Percentiles rank a stretch among this genome's conserved stretches.
Evolutionary conservation across 2,329 filamentous ascomycete species (phyloP).

Genomic region (Neurospora crassa): DNA sequence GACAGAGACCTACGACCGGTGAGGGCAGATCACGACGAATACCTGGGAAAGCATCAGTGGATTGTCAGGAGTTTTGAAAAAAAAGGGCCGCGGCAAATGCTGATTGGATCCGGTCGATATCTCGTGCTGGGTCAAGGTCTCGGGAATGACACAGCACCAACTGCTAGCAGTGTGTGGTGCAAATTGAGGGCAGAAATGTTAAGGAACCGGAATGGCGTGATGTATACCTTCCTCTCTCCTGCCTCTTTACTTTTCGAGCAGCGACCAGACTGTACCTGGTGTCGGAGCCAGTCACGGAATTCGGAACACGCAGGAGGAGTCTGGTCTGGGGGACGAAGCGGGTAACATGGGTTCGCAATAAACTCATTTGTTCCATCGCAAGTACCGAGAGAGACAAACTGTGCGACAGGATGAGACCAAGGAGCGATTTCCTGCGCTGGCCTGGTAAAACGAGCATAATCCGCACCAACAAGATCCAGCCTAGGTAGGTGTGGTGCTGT

Average conservation of each 20-base stretch:
- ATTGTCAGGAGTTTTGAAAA: background rate
- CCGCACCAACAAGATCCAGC: background rate
- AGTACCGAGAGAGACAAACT: background rate
- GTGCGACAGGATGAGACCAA: background rate
- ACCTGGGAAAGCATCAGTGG: background rate
- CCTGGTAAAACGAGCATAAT: background rate
- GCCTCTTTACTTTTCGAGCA: background rate
- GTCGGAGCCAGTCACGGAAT: background rate
- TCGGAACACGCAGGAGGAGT: background rate
- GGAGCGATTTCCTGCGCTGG: background rate
- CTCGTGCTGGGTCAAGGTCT: background rate
- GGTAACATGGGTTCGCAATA: background rate
- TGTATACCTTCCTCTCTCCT: background rate
- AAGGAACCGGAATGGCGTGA: background rate
- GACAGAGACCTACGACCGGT: conserved; percentile 11
- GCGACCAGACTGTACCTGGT: background rate
- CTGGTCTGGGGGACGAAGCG: background rate
- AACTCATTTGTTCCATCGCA: background rate
- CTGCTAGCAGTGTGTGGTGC: background rate
- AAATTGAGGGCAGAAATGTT: background rate
- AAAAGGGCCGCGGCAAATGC: background rate
- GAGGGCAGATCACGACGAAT: background rate
- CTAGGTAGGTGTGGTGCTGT: background rate
- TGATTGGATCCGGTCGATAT: background rate
- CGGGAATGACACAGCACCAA: background rate